These are phyloP conservation scores for Colletotrichum sp. DNA, from an alignment of 2,329 filamentous ascomycete genomes.

Conservation along the genomic window DNA sequence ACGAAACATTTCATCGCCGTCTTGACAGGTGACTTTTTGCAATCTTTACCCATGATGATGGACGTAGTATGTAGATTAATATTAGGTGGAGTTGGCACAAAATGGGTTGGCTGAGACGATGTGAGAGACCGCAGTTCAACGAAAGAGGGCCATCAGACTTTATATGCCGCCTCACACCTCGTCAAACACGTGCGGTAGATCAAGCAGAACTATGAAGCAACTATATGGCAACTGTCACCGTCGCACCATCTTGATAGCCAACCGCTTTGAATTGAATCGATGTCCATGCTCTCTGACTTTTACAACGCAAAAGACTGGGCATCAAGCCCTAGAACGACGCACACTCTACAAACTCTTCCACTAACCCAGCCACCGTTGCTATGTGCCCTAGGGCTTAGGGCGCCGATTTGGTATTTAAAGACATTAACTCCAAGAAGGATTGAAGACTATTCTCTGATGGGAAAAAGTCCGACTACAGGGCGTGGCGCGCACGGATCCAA, in stretches of 20 bases:
- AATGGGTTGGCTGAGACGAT: neutral
- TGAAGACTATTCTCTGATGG: neutral
- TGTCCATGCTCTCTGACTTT: neutral
- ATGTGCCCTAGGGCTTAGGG: neutral
- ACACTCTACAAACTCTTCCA: neutral
- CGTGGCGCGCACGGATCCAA: neutral
- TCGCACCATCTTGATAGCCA: neutral
- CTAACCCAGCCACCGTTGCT: neutral
- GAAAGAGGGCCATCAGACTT: neutral
- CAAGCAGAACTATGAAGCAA: neutral
- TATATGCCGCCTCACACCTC: neutral
- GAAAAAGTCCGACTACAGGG: neutral
- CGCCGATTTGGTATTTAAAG: neutral
- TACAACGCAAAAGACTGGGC: neutral
- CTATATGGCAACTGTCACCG: neutral
- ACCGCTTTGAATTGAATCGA: neutral
- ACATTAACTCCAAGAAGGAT: neutral
- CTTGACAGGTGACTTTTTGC: neutral
- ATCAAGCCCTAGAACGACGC: neutral
- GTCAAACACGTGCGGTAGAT: neutral
- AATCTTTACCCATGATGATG: neutral
- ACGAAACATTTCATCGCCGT: neutral
- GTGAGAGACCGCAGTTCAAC: fast-evolving
- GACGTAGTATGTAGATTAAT: neutral
- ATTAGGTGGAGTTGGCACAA: fast-evolving